Conservation (phyloP, 2,329 filamentous ascomycete genomes). For the Scedosporium minutisporum region DNA sequence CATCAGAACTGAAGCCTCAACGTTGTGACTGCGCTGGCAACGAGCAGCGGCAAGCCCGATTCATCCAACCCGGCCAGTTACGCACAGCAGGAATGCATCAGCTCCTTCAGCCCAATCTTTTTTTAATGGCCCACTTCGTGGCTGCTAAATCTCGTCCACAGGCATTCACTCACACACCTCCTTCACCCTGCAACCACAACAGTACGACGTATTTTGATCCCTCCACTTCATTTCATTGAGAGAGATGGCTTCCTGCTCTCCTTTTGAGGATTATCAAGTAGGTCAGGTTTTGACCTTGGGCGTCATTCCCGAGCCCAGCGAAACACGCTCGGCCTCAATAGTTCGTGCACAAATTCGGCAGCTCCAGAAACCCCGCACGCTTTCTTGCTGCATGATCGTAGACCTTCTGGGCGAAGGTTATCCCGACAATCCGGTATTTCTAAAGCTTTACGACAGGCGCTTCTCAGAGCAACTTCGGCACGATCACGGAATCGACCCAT, state of each 20-base stretch:
- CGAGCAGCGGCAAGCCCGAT: too few relatives aligned
- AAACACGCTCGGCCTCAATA: neutral
- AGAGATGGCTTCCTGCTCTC: conserved; percentile 3
- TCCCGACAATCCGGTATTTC: conserved; percentile 8
- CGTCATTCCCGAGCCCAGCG: neutral
- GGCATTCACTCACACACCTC: too few relatives aligned
- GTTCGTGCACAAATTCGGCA: neutral
- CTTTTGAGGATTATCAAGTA: neutral
- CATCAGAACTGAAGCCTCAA: too few relatives aligned
- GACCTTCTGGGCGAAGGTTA: conserved; percentile 8
- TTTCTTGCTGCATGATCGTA: conserved; percentile 14
- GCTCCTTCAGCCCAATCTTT: too few relatives aligned
- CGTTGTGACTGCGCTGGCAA: too few relatives aligned
- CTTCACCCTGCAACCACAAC: too few relatives aligned
- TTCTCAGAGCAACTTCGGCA: conserved; percentile 11
- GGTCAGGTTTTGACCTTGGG: neutral
- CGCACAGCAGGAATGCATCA: too few relatives aligned
- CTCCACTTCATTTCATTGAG: neutral
- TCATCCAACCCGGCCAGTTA: too few relatives aligned
- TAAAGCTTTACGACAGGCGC: conserved; percentile 16
- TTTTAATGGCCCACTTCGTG: too few relatives aligned
- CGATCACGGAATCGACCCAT: conserved; percentile 9
- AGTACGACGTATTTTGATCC: too few relatives aligned
- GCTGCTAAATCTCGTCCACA: too few relatives aligned
- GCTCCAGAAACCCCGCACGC: neutral